Base-by-base conservation (phyloP, 1,139 yeast species). In the Pneumocystis canis region DNA sequence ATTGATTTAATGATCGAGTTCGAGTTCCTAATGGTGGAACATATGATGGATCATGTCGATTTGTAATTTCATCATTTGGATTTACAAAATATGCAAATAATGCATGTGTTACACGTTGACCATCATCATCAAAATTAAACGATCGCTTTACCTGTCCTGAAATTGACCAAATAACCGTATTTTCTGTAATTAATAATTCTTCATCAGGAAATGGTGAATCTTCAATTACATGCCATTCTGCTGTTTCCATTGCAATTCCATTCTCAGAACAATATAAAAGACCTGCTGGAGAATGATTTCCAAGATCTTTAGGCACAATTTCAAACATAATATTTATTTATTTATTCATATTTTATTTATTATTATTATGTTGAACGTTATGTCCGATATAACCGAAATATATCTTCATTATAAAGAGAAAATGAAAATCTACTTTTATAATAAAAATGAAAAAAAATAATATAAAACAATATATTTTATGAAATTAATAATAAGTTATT, bases 141-240 rank as follows among this genome's bases (percentile, higher is more conserved):
- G 63, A 61, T 9, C 61, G 37, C 47, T 53, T 61, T 54, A 63
- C 40, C 6, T 32, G 32, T 9, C 47, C 39, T 16, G 62, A 61
- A 18, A 54, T 30, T 5, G 65, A 60, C 65, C 65, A 63, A 4
- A 63, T 41, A 16, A 63, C 63, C 14, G 61, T 37, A 14, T 57
- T 28, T 1, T 32, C 63, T 16, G 56, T 32, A 53, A 63, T 54
- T n/a, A 63, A 54, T 18, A 63, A 20, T 20, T 61, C 65, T 31
- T 63, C 65, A 47, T 47, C 54, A 47, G 25, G 31, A 47, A 25
- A 47, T 4, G 54, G 54, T 2, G 30, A 47, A 47, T 47, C 54
- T 6, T 47, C 31, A 25, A 47, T 47, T 25, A 47, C 54, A 25
- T 20, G 28, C 54, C 54, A 47, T 47, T 47, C 54, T 1, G 11